Conservation (phyloP, 345 rosid species). For the Eutrema yunnanense region DNA sequence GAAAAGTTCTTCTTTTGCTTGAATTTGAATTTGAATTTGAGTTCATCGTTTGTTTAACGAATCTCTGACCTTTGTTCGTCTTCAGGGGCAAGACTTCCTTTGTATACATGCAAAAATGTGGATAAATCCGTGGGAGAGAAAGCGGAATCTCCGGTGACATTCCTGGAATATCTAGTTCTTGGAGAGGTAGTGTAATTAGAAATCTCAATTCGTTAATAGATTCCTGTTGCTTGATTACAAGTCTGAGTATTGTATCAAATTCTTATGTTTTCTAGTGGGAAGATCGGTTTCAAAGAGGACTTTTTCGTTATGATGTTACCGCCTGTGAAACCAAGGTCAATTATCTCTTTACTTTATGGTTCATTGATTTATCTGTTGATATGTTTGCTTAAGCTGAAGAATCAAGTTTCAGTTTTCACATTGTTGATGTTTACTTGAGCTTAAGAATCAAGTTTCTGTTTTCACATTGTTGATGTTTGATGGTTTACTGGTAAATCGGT, state of each 20-base stretch:
- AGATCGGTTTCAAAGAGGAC: slow-evolving; percentile 80
- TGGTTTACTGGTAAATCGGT: not conserved
- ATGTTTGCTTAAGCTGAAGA: not conserved
- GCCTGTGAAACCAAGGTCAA: slow-evolving; percentile 91
- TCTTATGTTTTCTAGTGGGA: slow-evolving; percentile 67
- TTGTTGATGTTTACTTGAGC: not conserved
- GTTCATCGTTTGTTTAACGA: not conserved
- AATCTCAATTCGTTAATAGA: not conserved
- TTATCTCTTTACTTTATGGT: not conserved
- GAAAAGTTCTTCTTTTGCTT: not conserved
- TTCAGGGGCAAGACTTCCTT: slow-evolving; percentile 67
- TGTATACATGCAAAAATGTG: slow-evolving; percentile 61
- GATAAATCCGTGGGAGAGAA: slow-evolving; percentile 28
- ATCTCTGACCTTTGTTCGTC: not conserved
- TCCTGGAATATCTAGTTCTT: slow-evolving; percentile 70
- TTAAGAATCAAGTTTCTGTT: not conserved
- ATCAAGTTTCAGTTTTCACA: not conserved
- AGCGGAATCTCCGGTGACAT: slow-evolving; percentile 46
- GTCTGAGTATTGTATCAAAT: not conserved
- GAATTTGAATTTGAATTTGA: not conserved
- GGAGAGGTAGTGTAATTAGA: slow-evolving; percentile 54
- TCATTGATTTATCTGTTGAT: not conserved
- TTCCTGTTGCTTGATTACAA: not conserved
- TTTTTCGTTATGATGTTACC: slow-evolving; percentile 93
- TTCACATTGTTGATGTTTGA: not conserved